These are phyloP conservation scores for Pseudopithomyces maydicus DNA, from an alignment of 2,329 filamentous ascomycete genomes.

Conservation along the genomic window DNA sequence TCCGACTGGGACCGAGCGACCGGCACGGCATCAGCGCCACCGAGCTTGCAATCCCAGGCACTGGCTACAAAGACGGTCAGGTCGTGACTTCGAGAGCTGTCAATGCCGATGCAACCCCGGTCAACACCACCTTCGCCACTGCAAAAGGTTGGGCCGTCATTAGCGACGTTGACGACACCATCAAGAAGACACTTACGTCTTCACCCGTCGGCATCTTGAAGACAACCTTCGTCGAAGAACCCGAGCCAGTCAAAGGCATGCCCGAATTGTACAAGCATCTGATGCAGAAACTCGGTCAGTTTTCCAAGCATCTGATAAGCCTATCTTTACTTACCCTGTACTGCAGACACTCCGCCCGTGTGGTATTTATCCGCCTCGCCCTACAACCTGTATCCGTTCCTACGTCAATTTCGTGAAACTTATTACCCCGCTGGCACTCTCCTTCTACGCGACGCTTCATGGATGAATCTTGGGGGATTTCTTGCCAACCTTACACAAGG, in stretches of 20 bases:
- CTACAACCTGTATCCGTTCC: conserved; percentile 91
- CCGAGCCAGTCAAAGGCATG: conserved; percentile 77
- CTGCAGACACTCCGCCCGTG: conserved; percentile 67
- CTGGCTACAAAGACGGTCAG: conserved; percentile 43
- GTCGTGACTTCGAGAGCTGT: conserved; percentile 36
- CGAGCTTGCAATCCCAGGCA: conserved; percentile 54
- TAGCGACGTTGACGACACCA: conserved; percentile 92
- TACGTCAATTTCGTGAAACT: conserved; percentile 72
- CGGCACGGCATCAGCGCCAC: conserved; percentile 74
- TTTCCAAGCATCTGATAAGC: neutral
- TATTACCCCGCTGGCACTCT: conserved; percentile 80
- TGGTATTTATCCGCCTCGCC: conserved; percentile 95
- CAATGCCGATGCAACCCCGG: conserved; percentile 53
- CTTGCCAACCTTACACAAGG: conserved; percentile 78
- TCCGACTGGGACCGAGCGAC: conserved; percentile 68
- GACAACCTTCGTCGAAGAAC: conserved; percentile 80
- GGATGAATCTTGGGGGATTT: conserved; percentile 82
- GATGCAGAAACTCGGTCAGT: conserved; percentile 50
- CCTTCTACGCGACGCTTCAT: conserved; percentile 82
- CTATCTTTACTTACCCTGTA: neutral
- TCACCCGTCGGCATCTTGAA: conserved; percentile 80
- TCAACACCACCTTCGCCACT: conserved; percentile 75
- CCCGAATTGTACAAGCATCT: conserved; percentile 78
- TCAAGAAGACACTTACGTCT: conserved; percentile 86
- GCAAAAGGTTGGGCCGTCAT: conserved; percentile 84